These are phyloP conservation scores for Phialophora expanda DNA, from an alignment of 2,329 filamentous ascomycete genomes.

Conservation along the genomic window DNA sequence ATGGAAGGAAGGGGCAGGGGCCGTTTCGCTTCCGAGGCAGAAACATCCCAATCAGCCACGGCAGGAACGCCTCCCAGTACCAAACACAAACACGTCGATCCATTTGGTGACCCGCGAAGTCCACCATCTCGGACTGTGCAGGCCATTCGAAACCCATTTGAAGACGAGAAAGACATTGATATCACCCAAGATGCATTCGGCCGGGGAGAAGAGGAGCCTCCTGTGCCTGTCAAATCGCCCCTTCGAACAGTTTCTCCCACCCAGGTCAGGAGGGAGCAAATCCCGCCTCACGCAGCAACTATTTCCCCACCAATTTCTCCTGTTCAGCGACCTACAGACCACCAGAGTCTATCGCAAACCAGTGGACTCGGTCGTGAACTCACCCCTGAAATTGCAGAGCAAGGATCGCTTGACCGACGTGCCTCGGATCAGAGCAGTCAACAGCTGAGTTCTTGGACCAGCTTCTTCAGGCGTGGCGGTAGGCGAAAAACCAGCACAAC, in stretches of 20 bases:
- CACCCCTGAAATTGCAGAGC: constrained; percentile 59
- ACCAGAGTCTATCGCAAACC: constrained; percentile 60
- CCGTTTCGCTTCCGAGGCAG: constrained; percentile 22
- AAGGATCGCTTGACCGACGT: constrained; percentile 59
- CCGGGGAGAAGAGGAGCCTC: constrained; percentile 29
- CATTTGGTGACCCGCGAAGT: constrained; percentile 32
- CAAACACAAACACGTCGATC: constrained; percentile 10
- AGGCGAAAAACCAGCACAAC: constrained; percentile 62
- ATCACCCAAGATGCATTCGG: constrained; percentile 33
- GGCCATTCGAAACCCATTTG: constrained; percentile 38
- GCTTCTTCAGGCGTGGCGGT: constrained; percentile 72
- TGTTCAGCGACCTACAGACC: constrained; percentile 51
- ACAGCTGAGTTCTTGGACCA: constrained; percentile 64
- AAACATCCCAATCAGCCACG: constrained; percentile 20
- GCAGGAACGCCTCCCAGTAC: constrained; percentile 13
- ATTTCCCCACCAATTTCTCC: constrained; percentile 56
- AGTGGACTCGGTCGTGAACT: constrained; percentile 58
- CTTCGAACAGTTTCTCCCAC: constrained; percentile 32
- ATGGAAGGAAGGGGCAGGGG: constrained; percentile 26
- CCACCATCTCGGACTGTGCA: constrained; percentile 12
- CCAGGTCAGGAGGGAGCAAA: constrained; percentile 18
- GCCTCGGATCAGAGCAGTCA: constrained; percentile 60
- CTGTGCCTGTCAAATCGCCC: constrained; percentile 35
- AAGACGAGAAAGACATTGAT: constrained; percentile 40
- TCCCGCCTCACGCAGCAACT: constrained; percentile 45